Evolutionary conservation across 306 rosid genomes (phyloP), one percentile per base, ranked within the genome.

Genomic region (Mimosa bimucronata): DNA sequence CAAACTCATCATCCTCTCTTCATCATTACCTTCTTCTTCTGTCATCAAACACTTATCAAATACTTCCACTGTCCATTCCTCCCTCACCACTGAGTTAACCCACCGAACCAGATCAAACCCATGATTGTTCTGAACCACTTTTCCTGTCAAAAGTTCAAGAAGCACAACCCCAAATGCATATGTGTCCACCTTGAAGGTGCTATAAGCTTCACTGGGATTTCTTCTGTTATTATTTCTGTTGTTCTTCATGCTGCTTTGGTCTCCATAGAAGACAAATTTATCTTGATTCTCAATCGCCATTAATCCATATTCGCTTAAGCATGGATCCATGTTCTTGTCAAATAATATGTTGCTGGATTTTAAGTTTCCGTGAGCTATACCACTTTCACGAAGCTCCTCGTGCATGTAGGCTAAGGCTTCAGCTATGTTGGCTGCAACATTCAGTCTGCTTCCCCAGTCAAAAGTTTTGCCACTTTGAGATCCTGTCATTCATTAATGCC

Each of bases 311-410:
- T 93, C 97, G 57, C 93, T 87, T 46, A 91, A 74, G 85, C 84
- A 80, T 28, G 91, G 87, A 72, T 93, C 83, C 88, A 87, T 89
- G 3, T 87, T 81, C 50, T 68, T 86, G 93, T 83, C 87, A 68
- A 93, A 87, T 41, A 93, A 66, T 79, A 93, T 89, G 89, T 93
- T 91, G 42, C 83, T 89, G 72, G 94, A 91, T 81, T 91, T 93
- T 9, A 93, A 72, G 86, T 93, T 87, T 0, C 94, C 98, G 73
- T 89, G 92, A 52, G 85, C 83, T 80, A 91, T 80, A 52, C 89
- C 86, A 60, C 86, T 77, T 75, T 85, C 88, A 6, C 57, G 68
- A 62, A 93, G 89, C 83, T 86, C 87, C 73, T 77, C 83, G 37
- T 88, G 91, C 98, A 91, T 88, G 81, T 86, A 86, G 26, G 97